A percentile compares a stretch with the other conserved stretches of the same genome.
Conservation (phyloP, 352 stramenopile species). For the Nothophytophthora sp. region DNA sequence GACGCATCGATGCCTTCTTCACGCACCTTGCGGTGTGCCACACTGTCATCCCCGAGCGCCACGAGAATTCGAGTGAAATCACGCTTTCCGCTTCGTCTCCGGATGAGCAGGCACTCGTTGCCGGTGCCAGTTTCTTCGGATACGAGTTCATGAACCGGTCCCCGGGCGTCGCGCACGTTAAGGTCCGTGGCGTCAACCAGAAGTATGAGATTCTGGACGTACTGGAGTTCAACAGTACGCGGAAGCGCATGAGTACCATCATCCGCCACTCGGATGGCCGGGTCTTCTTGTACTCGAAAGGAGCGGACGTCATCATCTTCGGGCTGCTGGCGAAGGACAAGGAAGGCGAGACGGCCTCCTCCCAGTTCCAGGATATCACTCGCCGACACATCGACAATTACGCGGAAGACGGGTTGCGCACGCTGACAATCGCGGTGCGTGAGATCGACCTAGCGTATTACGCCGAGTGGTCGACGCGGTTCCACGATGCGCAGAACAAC, state of each 20-base stretch:
- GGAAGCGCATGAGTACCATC: slow-evolving; percentile 94
- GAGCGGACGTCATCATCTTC: slow-evolving; percentile 73
- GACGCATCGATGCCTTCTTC: slow-evolving; percentile 79
- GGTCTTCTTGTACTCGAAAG: slow-evolving; percentile 77
- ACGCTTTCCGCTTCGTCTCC: slow-evolving; percentile 77
- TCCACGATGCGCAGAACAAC: slow-evolving; percentile 71
- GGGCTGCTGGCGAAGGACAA: slow-evolving; percentile 40
- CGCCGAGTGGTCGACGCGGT: slow-evolving; percentile 52
- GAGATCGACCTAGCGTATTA: slow-evolving; percentile 62
- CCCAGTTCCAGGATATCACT: slow-evolving; percentile 42
- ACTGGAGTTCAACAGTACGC: slow-evolving; percentile 91
- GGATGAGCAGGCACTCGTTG: slow-evolving; percentile 89
- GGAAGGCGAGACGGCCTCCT: slow-evolving; percentile 18
- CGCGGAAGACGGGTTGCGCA: slow-evolving; percentile 86
- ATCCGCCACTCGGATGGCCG: slow-evolving; percentile 65
- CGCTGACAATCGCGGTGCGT: slow-evolving; percentile 78
- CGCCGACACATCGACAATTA: slow-evolving; percentile 77
- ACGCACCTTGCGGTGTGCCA: slow-evolving; percentile 91
- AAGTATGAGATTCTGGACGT: slow-evolving; percentile 87
- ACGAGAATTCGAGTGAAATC: slow-evolving; percentile 64
- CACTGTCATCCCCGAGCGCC: slow-evolving; percentile 97
- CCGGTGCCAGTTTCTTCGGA: slow-evolving; percentile 69
- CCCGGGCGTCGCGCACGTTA: slow-evolving; percentile 50
- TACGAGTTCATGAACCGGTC: slow-evolving; percentile 76
- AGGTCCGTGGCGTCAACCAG: slow-evolving; percentile 39